Evolutionary conservation across 2,329 filamentous ascomycete species (phyloP).

Genomic region (Fusarium denticulatum): DNA sequence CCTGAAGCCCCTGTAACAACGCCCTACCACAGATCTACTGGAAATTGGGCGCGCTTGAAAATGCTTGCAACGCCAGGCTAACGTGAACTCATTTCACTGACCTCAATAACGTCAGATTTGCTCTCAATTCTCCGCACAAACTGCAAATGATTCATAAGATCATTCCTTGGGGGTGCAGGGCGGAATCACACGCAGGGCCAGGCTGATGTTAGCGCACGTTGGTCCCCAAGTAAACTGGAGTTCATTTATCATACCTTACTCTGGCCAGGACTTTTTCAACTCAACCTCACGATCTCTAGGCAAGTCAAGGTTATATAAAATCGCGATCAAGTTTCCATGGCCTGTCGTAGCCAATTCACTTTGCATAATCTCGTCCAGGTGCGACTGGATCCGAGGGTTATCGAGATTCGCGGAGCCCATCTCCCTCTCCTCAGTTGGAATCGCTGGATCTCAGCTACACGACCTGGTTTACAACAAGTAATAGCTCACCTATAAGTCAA

Average conservation of each 20-base stretch:
- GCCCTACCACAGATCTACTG: neutral
- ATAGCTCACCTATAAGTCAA: no score
- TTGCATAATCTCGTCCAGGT: no score
- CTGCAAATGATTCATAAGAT: neutral
- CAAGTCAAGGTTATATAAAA: fast-evolving
- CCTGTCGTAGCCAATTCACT: no score
- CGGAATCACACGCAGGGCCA: no score
- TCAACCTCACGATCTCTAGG: neutral
- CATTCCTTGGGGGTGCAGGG: no score
- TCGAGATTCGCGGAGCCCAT: neutral
- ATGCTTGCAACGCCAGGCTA: fast-evolving
- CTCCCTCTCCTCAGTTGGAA: neutral
- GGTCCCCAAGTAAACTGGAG: neutral
- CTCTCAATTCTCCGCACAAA: neutral
- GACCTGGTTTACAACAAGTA: neutral
- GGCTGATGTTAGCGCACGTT: neutral
- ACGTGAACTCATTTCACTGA: neutral
- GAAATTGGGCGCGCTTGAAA: neutral
- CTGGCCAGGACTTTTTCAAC: neutral
- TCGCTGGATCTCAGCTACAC: no score
- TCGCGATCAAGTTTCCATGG: neutral
- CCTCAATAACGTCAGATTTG: neutral
- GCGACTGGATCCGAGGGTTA: no score
- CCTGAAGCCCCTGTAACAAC: neutral
- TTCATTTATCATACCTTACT: neutral